phyloP scores from a whole-genome alignment of 495 filamentous ascomycete species.

The Penicillium coprophilum region DNA sequence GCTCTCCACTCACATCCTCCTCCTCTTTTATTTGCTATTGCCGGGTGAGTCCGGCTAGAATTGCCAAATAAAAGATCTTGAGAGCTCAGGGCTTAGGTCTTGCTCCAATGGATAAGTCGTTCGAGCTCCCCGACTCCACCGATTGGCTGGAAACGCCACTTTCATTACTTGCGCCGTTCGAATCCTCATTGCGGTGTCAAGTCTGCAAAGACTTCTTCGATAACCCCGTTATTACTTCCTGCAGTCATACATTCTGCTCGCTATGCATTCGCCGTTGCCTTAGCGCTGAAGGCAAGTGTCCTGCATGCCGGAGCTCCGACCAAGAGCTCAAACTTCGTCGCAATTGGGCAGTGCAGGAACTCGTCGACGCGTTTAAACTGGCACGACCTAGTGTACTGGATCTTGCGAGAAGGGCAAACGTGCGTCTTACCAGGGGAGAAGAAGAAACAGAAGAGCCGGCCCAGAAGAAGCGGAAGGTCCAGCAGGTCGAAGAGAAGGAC shows the following conservation, averaged over 20 bases:
- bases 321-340: conserved; percentile 80
- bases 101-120: conserved; percentile 44
- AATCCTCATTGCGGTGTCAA: conserved; percentile 86
- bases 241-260: conserved; percentile 96
- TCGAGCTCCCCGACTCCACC: conserved; percentile 79
- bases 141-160: conserved; percentile 89
- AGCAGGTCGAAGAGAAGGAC: conserved; percentile 30
- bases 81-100: not conserved
- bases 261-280: conserved; percentile 87
- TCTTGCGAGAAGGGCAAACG: conserved; percentile 51
- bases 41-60: conserved; percentile 1
- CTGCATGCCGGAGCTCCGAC: conserved; percentile 71
- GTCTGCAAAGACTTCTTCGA: conserved; percentile 97
- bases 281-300: conserved; percentile 78
- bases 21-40: conserved; percentile 5
- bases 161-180: conserved; percentile 68
- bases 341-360: conserved; percentile 79
- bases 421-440: conserved; percentile 20
- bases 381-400: conserved; percentile 62
- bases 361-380: conserved; percentile 74
- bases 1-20: conserved; percentile 18
- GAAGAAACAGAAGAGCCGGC: conserved; percentile 18
- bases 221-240: conserved; percentile 90
- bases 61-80: not conserved
- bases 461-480: conserved; percentile 47